Evolutionary conservation across 148 eudicot genomes (phyloP).

Genomic region (Talinum fruticosum): DNA sequence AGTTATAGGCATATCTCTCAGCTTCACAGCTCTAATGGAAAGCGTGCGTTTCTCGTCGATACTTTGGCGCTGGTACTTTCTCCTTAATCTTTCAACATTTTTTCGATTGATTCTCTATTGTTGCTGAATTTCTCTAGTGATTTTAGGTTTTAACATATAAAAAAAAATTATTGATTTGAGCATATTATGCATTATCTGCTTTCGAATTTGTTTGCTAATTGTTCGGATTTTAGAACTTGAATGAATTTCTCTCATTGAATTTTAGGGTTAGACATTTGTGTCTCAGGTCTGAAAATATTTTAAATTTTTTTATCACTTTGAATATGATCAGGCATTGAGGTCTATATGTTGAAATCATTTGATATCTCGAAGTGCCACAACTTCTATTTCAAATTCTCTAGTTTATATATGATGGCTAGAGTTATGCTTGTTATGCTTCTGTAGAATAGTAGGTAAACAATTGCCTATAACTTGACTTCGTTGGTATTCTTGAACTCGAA

Average conservation of each 20-base stretch:
- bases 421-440: background rate
- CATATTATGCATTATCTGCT: background rate
- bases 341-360: background rate
- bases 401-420: background rate
- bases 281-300: background rate
- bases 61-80: slow-evolving; percentile 58
- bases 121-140: background rate
- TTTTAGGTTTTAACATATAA: background rate
- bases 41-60: slow-evolving; percentile 69
- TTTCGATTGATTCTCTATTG: background rate
- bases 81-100: background rate
- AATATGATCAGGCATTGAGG: background rate
- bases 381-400: background rate
- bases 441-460: background rate
- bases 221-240: background rate
- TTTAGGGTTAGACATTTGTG: no score
- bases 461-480: background rate
- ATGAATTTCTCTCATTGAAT: no score
- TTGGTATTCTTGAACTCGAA: background rate
- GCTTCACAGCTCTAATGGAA: slow-evolving; percentile 46
- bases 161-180: background rate
- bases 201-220: background rate
- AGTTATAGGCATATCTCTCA: slow-evolving; percentile 39
- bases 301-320: background rate
- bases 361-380: background rate